Conservation (phyloP, 2,329 filamentous ascomycete species). For the Xylariaceae sp. region DNA sequence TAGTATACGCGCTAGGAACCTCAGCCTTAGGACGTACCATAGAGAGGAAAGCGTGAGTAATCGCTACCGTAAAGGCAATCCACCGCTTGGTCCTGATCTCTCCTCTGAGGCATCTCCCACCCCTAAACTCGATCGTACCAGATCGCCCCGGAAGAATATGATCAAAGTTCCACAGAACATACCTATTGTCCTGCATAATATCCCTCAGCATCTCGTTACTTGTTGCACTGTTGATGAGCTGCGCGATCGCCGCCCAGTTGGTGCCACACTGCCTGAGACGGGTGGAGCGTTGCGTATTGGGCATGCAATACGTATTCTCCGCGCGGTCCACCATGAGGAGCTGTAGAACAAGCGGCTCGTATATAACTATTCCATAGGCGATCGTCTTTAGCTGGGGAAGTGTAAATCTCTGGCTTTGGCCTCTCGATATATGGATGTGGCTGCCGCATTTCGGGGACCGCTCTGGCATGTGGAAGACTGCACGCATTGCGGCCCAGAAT, state of each 20-base stretch:
- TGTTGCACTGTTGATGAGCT: slow-evolving; percentile 1
- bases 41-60: background rate
- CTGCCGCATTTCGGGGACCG: slow-evolving; percentile 3
- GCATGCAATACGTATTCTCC: slow-evolving; percentile 2
- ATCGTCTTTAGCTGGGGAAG: slow-evolving; percentile 4
- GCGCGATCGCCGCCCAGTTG: background rate
- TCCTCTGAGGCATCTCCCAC: slow-evolving; percentile 2
- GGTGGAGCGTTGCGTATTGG: background rate
- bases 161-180: slow-evolving; percentile 5
- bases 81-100: slow-evolving; percentile 6
- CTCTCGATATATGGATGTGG: slow-evolving; percentile 4
- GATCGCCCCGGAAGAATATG: background rate
- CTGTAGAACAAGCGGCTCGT: slow-evolving; percentile 1
- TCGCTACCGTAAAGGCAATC: slow-evolving; percentile 9
- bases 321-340: background rate
- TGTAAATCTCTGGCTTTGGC: background rate
- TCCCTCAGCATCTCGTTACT: background rate
- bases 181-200: slow-evolving; percentile 1
- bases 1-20: background rate
- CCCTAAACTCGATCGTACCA: slow-evolving; percentile 1
- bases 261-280: background rate
- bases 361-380: slow-evolving; percentile 5
- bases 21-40: background rate
- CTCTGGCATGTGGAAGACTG: slow-evolving; percentile 5
- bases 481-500: slow-evolving; percentile 6